A percentile compares a stretch with the other conserved stretches of the same genome.
Conservation (phyloP, 495 filamentous ascomycete genomes). For the Elasticomyces elasticus region DNA sequence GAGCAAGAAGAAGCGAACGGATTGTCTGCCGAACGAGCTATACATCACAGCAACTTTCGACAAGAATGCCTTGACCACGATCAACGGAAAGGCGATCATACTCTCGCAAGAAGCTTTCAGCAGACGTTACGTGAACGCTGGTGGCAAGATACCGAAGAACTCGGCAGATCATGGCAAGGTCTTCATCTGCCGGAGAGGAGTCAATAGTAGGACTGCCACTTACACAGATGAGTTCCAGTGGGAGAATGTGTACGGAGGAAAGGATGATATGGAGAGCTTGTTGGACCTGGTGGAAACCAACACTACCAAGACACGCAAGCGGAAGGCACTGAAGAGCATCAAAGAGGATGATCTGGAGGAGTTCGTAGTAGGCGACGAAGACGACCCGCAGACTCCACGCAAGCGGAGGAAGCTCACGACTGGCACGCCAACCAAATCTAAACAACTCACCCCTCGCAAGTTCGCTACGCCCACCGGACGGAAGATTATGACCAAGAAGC, state of each 20-base stretch:
- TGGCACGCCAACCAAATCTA: slow-evolving; percentile 46
- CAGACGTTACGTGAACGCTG: slow-evolving; percentile 60
- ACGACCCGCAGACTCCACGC: slow-evolving; percentile 48
- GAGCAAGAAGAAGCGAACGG: slow-evolving; percentile 69
- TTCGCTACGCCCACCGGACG: slow-evolving; percentile 65
- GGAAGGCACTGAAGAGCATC: slow-evolving; percentile 24
- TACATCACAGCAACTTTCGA: slow-evolving; percentile 84
- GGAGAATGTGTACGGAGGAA: slow-evolving; percentile 68
- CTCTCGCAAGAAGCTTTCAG: slow-evolving; percentile 61
- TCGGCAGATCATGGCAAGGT: slow-evolving; percentile 75
- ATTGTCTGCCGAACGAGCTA: slow-evolving; percentile 78
- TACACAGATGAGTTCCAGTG: slow-evolving; percentile 91
- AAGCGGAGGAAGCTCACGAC: slow-evolving; percentile 46
- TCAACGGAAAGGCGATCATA: slow-evolving; percentile 77
- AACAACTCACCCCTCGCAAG: slow-evolving; percentile 42
- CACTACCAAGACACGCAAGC: slow-evolving; percentile 62
- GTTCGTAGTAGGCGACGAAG: slow-evolving; percentile 37
- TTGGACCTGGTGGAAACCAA: slow-evolving; percentile 55
- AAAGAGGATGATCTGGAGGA: slow-evolving; percentile 40
- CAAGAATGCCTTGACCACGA: slow-evolving; percentile 71
- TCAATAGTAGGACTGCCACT: slow-evolving; percentile 73
- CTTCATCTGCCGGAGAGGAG: slow-evolving; percentile 82
- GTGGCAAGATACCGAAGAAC: slow-evolving; percentile 60
- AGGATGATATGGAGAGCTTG: slow-evolving; percentile 51
- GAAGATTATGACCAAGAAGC: slow-evolving; percentile 74